Percentiles rank a stretch among this genome's conserved stretches.
phyloP scores from a whole-genome alignment of 805 yeast species.

The Clavispora vitiphila region DNA sequence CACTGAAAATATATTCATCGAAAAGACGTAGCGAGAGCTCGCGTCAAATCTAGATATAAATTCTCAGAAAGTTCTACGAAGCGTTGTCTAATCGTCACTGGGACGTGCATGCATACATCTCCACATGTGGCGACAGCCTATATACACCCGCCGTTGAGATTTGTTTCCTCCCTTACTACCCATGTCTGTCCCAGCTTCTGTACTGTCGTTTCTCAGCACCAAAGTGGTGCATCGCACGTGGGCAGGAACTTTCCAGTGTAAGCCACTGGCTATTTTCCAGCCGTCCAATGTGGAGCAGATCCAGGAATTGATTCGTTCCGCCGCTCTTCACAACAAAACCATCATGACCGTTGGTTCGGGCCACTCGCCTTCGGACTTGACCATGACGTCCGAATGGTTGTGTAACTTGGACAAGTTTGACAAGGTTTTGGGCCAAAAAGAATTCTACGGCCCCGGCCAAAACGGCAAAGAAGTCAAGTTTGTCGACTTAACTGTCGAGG shows the following conservation, averaged over 20 bases:
- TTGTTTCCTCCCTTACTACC: no score
- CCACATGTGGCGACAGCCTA: no score
- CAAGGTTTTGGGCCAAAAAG: constrained; percentile 44
- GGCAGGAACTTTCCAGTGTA: constrained; percentile 85
- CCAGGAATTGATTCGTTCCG: constrained; percentile 58
- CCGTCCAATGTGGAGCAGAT: constrained; percentile 72
- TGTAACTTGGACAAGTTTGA: constrained; percentile 77
- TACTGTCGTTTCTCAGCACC: constrained; percentile 34
- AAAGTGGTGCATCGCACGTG: constrained; percentile 59
- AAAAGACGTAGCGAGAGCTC: no score
- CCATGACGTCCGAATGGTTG: constrained; percentile 85
- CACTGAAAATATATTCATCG: no score
- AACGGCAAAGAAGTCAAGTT: constrained; percentile 45
- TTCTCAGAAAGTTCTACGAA: no score
- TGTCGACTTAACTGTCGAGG: constrained; percentile 92
- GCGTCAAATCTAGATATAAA: no score
- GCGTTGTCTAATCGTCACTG: no score
- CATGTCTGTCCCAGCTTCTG: constrained; percentile 31
- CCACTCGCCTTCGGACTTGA: constrained; percentile 89
- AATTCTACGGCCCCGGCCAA: constrained; percentile 38
- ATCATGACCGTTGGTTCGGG: constrained; percentile 87
- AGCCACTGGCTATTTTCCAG: constrained; percentile 74
- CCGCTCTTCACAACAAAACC: constrained; percentile 55
- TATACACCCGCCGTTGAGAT: no score
- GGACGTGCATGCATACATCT: no score